Conservation (phyloP, 495 filamentous ascomycete species). For the Astrothelium macrocarpum region DNA sequence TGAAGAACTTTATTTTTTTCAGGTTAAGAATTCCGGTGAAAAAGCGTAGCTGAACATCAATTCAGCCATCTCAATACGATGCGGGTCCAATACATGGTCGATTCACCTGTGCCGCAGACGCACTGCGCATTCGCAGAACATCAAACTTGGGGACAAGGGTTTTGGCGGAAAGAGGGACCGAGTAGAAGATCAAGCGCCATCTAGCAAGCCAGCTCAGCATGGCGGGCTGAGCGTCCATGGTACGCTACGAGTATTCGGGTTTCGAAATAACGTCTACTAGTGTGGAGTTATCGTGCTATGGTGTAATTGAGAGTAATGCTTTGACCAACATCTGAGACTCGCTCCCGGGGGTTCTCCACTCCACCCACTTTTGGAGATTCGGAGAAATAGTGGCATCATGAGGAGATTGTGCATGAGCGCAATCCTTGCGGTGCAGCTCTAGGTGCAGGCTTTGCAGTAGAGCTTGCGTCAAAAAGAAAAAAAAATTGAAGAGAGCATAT, state of each 20-base stretch:
- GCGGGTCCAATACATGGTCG: too few species aligned
- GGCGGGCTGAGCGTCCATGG: too few species aligned
- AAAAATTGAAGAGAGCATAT: not conserved
- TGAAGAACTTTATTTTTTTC: too few species aligned
- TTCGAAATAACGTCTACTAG: not conserved
- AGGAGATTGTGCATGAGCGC: not conserved
- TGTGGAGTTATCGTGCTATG: not conserved
- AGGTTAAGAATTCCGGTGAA: too few species aligned
- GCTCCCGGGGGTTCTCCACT: not conserved
- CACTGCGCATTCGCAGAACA: too few species aligned
- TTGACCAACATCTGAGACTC: not conserved
- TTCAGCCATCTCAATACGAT: too few species aligned
- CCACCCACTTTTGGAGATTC: not conserved
- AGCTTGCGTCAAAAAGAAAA: not conserved
- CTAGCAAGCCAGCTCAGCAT: too few species aligned
- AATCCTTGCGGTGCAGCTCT: not conserved
- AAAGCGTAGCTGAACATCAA: too few species aligned
- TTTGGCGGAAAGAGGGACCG: too few species aligned
- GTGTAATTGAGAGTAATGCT: not conserved
- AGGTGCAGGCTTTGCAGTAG: not conserved
- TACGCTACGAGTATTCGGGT: not conserved
- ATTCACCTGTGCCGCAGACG: too few species aligned
- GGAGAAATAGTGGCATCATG: not conserved
- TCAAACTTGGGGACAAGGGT: too few species aligned
- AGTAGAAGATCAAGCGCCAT: too few species aligned